Conservation (phyloP, 768 basidiomycete genomes). For the Boletus huronensis region DNA sequence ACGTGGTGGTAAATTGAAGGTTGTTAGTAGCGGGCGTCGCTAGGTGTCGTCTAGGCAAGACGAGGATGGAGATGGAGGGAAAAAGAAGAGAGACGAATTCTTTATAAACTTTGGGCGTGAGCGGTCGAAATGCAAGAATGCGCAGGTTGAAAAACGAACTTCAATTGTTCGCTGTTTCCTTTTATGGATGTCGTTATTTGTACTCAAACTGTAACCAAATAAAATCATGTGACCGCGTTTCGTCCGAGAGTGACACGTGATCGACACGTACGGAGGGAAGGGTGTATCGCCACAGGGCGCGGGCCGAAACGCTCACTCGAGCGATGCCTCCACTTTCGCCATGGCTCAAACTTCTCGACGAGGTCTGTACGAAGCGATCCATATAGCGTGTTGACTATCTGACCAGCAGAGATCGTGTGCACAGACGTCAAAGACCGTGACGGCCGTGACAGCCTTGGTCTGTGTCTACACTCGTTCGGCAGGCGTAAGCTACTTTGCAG, state of each 20-base stretch:
- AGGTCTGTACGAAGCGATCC: constrained; percentile 19
- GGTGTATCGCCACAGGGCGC: no score
- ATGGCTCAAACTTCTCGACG: constrained; percentile 32
- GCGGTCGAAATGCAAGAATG: constrained; percentile 10
- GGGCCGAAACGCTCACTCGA: background rate
- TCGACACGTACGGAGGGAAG: no score
- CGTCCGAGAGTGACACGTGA: constrained; percentile 14
- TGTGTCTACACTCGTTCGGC: constrained; percentile 61
- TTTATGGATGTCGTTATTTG: constrained; percentile 25
- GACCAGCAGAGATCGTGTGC: background rate
- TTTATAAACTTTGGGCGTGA: constrained; percentile 8
- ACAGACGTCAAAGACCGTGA: constrained; percentile 64
- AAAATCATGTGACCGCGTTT: constrained; percentile 32
- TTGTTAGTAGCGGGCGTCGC: background rate
- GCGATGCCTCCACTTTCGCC: constrained; percentile 12
- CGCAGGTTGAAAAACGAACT: constrained; percentile 29
- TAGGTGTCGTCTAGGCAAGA: constrained; percentile 22
- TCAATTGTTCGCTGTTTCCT: constrained; percentile 27
- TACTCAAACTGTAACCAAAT: constrained; percentile 29
- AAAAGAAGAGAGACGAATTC: constrained; percentile 10
- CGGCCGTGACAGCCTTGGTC: constrained; percentile 43
- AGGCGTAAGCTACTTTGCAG: constrained; percentile 56
- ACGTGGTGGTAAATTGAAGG: constrained; percentile 49
- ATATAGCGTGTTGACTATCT: background rate
- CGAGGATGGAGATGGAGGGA: constrained; percentile 10